phyloP scores from a whole-genome alignment of 176 grass and related monocot species.

The Puccinellia tenuiflora region DNA sequence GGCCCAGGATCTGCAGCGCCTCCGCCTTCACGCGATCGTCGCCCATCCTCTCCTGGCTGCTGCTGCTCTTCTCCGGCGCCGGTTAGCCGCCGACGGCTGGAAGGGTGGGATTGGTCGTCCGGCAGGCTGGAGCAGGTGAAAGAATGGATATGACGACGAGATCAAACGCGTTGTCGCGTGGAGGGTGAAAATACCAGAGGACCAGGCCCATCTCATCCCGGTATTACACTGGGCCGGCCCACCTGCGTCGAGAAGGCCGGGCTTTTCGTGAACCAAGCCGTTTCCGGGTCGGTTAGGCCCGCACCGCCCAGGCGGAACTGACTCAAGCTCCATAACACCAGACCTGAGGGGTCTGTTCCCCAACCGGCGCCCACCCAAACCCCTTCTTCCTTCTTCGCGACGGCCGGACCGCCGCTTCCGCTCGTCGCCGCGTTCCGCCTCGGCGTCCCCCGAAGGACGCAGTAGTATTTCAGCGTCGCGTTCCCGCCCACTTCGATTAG shows the following conservation, averaged over 20 bases:
- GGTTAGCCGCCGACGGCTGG: background rate
- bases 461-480: background rate
- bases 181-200: background rate
- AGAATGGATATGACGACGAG: background rate
- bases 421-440: background rate
- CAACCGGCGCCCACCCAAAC: background rate
- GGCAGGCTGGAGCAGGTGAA: background rate
- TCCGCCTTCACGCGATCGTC: conserved; percentile 72
- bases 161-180: background rate
- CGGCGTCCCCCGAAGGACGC: background rate
- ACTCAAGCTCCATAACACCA: background rate
- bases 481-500: background rate
- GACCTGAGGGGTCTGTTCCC: background rate
- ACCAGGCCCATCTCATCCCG: background rate
- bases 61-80: background rate
- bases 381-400: background rate
- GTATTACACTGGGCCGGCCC: background rate
- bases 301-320: background rate
- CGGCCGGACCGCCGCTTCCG: background rate
- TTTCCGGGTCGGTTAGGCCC: background rate
- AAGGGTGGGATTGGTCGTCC: background rate
- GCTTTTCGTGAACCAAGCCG: background rate
- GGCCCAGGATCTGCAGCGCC: conserved; percentile 64
- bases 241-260: background rate
- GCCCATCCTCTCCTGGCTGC: conserved; percentile 33